These are phyloP conservation scores for Podospora bellae-mahoneyi DNA, from an alignment of 495 filamentous ascomycete species.

Conservation along the genomic window DNA sequence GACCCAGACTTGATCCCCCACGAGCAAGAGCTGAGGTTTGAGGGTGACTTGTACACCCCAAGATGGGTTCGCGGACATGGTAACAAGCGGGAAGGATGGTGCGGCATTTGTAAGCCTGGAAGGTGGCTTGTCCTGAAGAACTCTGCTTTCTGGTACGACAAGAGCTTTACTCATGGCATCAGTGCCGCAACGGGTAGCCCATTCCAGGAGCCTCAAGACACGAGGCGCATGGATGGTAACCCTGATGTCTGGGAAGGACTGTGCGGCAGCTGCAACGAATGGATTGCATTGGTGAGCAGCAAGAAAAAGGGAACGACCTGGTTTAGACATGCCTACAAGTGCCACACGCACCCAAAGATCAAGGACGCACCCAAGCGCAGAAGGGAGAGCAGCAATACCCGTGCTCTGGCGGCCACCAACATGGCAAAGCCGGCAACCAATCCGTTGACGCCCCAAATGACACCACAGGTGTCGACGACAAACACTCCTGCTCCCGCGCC, in stretches of 20 bases:
- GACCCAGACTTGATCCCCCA: conserved; percentile 67
- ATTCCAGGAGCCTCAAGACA: conserved; percentile 69
- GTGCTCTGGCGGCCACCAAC: conserved; percentile 33
- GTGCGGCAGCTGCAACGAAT: conserved; percentile 72
- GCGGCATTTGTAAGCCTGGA: conserved; percentile 77
- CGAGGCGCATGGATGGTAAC: conserved; percentile 71
- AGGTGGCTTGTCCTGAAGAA: conserved; percentile 81
- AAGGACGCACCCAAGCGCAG: conserved; percentile 70
- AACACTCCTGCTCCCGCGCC: conserved; percentile 38
- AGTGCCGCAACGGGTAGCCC: conserved; percentile 70
- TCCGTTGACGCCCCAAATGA: conserved; percentile 42
- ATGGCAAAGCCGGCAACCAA: conserved; percentile 41
- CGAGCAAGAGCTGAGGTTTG: conserved; percentile 73
- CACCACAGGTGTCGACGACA: conserved; percentile 34
- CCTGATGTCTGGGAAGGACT: conserved; percentile 78
- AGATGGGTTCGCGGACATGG: conserved; percentile 75
- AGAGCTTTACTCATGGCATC: conserved; percentile 76
- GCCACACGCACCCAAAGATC: conserved; percentile 70
- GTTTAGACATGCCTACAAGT: conserved; percentile 85
- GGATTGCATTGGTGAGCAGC: conserved; percentile 73
- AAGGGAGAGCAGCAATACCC: conserved; percentile 58
- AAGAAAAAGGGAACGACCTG: conserved; percentile 86
- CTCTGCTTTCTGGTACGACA: conserved; percentile 84
- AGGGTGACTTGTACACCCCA: conserved; percentile 74
- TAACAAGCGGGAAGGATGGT: conserved; percentile 82